These are phyloP conservation scores for Talaromyces borbonicus DNA, from an alignment of 495 filamentous ascomycete genomes.

Conservation along the genomic window DNA sequence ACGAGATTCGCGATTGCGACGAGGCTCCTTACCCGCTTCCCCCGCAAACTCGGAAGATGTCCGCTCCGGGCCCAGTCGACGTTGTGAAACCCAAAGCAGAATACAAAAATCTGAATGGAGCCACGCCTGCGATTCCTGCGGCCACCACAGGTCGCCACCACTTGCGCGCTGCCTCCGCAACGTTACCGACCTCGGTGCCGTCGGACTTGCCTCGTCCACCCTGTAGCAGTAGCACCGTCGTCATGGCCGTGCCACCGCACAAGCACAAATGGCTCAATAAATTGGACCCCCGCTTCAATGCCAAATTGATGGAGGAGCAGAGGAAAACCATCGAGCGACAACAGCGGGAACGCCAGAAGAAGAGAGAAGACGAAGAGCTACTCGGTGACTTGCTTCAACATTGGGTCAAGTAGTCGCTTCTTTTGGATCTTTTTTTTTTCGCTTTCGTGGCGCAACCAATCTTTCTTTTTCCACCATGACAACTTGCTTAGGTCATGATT, in stretches of 20 bases:
- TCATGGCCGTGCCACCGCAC: not conserved
- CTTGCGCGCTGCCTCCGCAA: not conserved
- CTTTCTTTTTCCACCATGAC: not conserved
- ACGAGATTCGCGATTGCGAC: constrained; percentile 8
- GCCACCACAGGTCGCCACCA: not conserved
- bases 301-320: constrained; percentile 6
- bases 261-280: constrained; percentile 8
- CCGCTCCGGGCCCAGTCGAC: not conserved
- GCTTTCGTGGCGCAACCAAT: no score
- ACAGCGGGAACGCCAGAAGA: constrained; percentile 5
- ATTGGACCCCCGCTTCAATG: constrained; percentile 6
- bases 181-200: not conserved
- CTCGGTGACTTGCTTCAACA: constrained; percentile 2
- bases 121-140: not conserved
- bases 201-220: not conserved
- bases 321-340: not conserved
- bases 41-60: not conserved
- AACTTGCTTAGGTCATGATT: not conserved
- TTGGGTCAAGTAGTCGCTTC: constrained; percentile 3
- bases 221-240: not conserved
- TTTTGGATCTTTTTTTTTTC: not conserved
- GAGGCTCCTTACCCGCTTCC: constrained; percentile 6
- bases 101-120: not conserved
- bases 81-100: not conserved
- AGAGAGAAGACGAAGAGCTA: constrained; percentile 1